phyloP scores from a whole-genome alignment of 495 filamentous ascomycete species.

The Trichoderma asperelloides region DNA sequence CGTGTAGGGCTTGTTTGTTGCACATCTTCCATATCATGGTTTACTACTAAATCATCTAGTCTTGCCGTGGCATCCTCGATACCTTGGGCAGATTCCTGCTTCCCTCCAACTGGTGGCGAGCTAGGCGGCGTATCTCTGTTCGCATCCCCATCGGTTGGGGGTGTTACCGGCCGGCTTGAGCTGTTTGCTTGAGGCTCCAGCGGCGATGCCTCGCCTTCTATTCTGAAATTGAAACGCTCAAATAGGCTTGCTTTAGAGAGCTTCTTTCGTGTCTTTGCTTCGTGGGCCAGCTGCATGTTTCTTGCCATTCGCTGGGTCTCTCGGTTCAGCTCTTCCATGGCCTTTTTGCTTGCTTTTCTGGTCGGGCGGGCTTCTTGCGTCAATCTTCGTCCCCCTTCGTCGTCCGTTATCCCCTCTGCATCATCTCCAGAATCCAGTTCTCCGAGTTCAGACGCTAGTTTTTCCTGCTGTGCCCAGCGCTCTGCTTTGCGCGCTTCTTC shows the following conservation, averaged over 20 bases:
- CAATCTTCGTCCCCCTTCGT: constrained; percentile 47
- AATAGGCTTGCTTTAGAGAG: constrained; percentile 79
- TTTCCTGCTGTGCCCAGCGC: constrained; percentile 36
- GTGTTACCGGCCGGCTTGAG: constrained; percentile 31
- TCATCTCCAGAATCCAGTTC: constrained; percentile 19
- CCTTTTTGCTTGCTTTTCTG: constrained; percentile 90
- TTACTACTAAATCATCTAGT: constrained; percentile 17
- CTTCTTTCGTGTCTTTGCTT: constrained; percentile 86
- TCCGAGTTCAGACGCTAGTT: constrained; percentile 9
- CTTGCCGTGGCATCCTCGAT: neutral
- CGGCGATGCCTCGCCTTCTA: constrained; percentile 25
- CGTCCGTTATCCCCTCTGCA: constrained; percentile 41
- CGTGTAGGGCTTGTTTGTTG: constrained; percentile 16
- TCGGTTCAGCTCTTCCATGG: constrained; percentile 85
- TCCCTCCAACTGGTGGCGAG: constrained; percentile 30
- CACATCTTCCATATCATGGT: constrained; percentile 24
- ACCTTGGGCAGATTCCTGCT: neutral
- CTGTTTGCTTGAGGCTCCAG: constrained; percentile 36
- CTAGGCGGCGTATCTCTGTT: constrained; percentile 44
- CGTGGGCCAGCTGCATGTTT: constrained; percentile 84
- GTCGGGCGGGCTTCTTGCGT: constrained; percentile 56
- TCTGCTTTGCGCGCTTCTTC: constrained; percentile 42
- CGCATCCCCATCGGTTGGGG: constrained; percentile 36
- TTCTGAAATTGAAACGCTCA: constrained; percentile 67
- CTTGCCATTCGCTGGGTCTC: constrained; percentile 88